Evolutionary conservation across 352 stramenopile genomes (phyloP).

Genomic region (Phytophthora citrophthora): DNA sequence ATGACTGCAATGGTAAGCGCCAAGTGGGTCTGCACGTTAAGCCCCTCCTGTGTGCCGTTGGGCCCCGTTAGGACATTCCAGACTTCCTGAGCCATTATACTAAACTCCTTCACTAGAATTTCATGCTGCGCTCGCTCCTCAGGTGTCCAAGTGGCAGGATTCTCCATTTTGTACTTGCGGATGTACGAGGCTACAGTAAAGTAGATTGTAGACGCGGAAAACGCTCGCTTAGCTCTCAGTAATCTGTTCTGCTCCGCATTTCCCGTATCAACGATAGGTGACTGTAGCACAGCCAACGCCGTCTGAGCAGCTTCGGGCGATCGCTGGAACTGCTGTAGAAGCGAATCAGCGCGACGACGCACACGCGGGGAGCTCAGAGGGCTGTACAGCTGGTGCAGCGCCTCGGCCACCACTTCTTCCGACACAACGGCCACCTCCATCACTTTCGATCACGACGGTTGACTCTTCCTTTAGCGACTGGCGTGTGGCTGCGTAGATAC

Average conservation of each 20-base stretch:
- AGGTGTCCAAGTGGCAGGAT: slow-evolving; percentile 53
- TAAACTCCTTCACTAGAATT: slow-evolving; percentile 65
- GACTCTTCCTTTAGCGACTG: slow-evolving; percentile 21
- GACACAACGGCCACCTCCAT: slow-evolving; percentile 56
- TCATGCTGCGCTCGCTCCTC: slow-evolving; percentile 63
- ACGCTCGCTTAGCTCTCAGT: slow-evolving; percentile 61
- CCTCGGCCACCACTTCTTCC: slow-evolving; percentile 51
- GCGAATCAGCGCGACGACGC: slow-evolving; percentile 72
- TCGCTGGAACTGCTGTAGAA: slow-evolving; percentile 79
- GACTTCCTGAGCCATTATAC: slow-evolving; percentile 66
- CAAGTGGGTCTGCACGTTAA: slow-evolving; percentile 72
- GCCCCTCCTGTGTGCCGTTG: slow-evolving; percentile 56
- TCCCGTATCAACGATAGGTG: slow-evolving; percentile 48
- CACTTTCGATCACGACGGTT: slow-evolving; percentile 5
- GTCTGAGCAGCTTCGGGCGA: slow-evolving; percentile 68
- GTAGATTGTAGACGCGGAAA: slow-evolving; percentile 79
- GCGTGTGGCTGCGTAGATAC: neutral
- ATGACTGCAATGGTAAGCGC: slow-evolving; percentile 82
- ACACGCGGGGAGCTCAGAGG: slow-evolving; percentile 69
- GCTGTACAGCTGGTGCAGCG: slow-evolving; percentile 79
- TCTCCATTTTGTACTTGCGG: slow-evolving; percentile 77
- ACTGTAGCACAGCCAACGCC: slow-evolving; percentile 60
- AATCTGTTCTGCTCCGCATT: slow-evolving; percentile 37
- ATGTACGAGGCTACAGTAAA: slow-evolving; percentile 68
- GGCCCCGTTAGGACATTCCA: slow-evolving; percentile 80